Conservation (phyloP, 225 moss, liverwort and hornwort species). For the Sphagnum contortum region DNA sequence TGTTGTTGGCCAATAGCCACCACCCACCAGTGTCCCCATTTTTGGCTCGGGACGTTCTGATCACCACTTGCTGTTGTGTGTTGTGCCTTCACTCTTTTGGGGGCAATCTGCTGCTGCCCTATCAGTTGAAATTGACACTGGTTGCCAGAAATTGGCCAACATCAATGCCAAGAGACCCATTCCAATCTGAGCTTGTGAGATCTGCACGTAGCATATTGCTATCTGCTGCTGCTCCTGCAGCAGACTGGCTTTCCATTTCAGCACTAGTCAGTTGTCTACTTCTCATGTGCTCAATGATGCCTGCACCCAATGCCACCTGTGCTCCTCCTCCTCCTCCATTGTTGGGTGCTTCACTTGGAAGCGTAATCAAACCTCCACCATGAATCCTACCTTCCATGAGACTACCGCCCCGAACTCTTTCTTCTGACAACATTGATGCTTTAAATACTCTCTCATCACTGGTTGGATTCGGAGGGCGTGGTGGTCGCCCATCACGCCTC, state of each 20-base stretch:
- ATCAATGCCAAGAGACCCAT: conserved; percentile 58
- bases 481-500: conserved; percentile 35
- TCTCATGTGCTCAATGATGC: background rate
- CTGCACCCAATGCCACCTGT: conserved; percentile 12
- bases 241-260: too few species aligned
- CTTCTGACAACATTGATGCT: conserved; percentile 46
- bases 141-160: conserved; percentile 80
- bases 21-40: too few species aligned
- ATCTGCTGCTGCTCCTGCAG: too few species aligned
- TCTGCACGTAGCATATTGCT: conserved; percentile 3
- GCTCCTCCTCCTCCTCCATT: background rate
- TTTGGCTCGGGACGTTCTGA: too few species aligned
- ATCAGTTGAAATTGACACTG: conserved; percentile 37
- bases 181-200: conserved; percentile 29
- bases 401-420: conserved; percentile 58
- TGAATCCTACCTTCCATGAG: conserved; percentile 11
- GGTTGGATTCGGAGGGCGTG: conserved; percentile 19
- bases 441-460: conserved; percentile 65
- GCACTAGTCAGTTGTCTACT: too few species aligned
- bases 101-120: too few species aligned
- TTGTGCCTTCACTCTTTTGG: too few species aligned
- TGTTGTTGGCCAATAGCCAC: too few species aligned
- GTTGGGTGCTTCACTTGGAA: background rate
- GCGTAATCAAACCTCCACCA: background rate
- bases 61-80: too few species aligned